Evolutionary conservation across 2,329 filamentous ascomycete species (phyloP).

Genomic region (Verticillium longisporum): DNA sequence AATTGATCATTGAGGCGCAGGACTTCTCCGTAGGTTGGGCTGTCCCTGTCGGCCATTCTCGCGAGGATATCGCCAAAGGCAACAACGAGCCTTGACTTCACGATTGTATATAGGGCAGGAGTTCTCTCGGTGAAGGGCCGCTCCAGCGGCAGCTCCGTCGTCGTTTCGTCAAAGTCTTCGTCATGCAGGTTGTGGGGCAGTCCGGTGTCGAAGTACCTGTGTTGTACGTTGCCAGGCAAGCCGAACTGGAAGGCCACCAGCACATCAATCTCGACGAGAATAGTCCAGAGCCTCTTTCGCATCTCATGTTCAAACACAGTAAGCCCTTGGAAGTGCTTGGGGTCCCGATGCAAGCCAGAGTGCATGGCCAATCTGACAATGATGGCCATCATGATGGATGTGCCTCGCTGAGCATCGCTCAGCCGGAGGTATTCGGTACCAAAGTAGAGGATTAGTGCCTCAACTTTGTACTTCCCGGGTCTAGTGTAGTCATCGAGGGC

Average conservation of each 20-base stretch:
- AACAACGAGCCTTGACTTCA: conserved; percentile 16
- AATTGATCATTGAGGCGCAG: conserved; percentile 26
- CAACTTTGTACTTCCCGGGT: conserved; percentile 10
- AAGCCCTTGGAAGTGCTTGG: conserved; percentile 30
- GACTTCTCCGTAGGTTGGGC: conserved; percentile 28
- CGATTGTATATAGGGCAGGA: conserved; percentile 15
- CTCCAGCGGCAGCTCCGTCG: conserved; percentile 25
- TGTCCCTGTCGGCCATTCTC: conserved; percentile 4
- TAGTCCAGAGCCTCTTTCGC: conserved; percentile 34
- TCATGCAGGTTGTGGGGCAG: conserved; percentile 37
- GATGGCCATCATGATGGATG: conserved; percentile 23
- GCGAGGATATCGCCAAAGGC: conserved; percentile 17
- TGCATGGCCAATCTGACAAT: conserved; percentile 26
- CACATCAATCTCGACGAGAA: conserved; percentile 31
- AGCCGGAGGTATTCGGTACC: conserved; percentile 4
- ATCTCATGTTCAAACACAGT: conserved; percentile 35
- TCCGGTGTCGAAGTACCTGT: conserved; percentile 30
- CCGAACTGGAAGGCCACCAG: conserved; percentile 37
- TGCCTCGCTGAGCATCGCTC: conserved; percentile 3
- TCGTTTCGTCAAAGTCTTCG: conserved; percentile 29
- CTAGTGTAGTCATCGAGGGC: conserved; percentile 20
- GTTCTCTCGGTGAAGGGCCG: conserved; percentile 21
- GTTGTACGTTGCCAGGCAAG: conserved; percentile 33
- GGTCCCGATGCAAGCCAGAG: conserved; percentile 38
- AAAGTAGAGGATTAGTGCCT: conserved; percentile 8